Percentiles rank a stretch among this genome's conserved stretches.
Conservation (phyloP, 2,329 filamentous ascomycete genomes). For the Calonectria montana region DNA sequence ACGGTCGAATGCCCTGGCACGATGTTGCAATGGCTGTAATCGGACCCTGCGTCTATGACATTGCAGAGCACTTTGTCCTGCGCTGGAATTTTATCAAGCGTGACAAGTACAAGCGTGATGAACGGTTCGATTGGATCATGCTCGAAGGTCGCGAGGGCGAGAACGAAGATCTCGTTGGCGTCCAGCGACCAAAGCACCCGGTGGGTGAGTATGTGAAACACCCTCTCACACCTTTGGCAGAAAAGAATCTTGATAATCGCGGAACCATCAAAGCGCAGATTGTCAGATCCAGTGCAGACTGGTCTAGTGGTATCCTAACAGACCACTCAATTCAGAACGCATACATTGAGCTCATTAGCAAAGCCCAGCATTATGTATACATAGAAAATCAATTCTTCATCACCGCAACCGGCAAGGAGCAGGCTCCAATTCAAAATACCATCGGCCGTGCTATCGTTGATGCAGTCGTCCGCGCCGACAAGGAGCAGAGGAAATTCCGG, state of each 20-base stretch:
- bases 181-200: constrained; percentile 89
- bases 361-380: constrained; percentile 93
- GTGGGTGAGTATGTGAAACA: constrained; percentile 90
- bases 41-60: constrained; percentile 90
- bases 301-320: constrained; percentile 89
- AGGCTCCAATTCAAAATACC: constrained; percentile 86
- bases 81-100: constrained; percentile 98
- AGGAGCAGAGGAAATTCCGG: constrained; percentile 88
- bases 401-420: constrained; percentile 90
- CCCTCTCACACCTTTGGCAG: constrained; percentile 75
- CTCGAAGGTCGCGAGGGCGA: constrained; percentile 80
- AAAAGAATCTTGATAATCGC: constrained; percentile 71
- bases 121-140: constrained; percentile 85
- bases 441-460: constrained; percentile 93
- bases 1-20: constrained; percentile 97
- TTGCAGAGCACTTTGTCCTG: constrained; percentile 93
- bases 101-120: constrained; percentile 95
- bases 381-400: constrained; percentile 99
- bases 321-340: constrained; percentile 91
- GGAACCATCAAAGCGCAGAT: constrained; percentile 86
- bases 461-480: constrained; percentile 82
- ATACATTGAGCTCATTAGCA: constrained; percentile 85
- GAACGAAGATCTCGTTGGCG: constrained; percentile 86
- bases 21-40: constrained; percentile 94
- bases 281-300: constrained; percentile 90